A percentile compares a stretch with the other conserved stretches of the same genome.
These are phyloP conservation scores for Daedaleopsis sinensis DNA, from an alignment of 768 basidiomycete species.

Conservation along the genomic window DNA sequence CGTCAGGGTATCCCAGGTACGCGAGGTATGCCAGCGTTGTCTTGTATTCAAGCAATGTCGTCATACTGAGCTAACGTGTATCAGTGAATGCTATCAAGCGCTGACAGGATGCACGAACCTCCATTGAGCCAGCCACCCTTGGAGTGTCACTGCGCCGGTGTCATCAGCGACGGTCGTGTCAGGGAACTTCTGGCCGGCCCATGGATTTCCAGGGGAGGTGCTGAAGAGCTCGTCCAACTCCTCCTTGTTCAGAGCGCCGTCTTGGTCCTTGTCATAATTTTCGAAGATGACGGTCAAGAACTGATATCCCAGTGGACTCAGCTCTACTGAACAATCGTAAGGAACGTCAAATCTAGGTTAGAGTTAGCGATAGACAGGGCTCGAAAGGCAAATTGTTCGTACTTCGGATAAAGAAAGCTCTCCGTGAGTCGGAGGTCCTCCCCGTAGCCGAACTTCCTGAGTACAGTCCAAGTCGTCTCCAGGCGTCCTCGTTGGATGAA, in stretches of 20 bases:
- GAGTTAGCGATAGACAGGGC: constrained; percentile 15
- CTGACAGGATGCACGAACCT: constrained; percentile 51
- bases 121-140: constrained; percentile 99
- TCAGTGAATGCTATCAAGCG: not conserved
- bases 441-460: constrained; percentile 94
- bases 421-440: constrained; percentile 92
- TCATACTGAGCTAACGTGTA: constrained; percentile 67
- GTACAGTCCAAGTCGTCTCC: constrained; percentile 97
- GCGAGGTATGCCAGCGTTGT: constrained; percentile 93
- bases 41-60: constrained; percentile 91
- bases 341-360: constrained; percentile 75
- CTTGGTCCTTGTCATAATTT: constrained; percentile 96
- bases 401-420: constrained; percentile 88
- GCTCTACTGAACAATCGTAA: constrained; percentile 91
- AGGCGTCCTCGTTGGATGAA: constrained; percentile 95
- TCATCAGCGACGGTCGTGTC: constrained; percentile 89
- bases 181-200: constrained; percentile 88
- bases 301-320: constrained; percentile 92
- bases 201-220: constrained; percentile 97
- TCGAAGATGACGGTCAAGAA: constrained; percentile 98
- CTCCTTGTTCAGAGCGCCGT: constrained; percentile 82
- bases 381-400: constrained; percentile 28
- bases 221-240: constrained; percentile 91
- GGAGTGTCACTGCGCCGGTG: constrained; percentile 88
- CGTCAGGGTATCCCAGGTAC: constrained; percentile 87